A percentile compares a stretch with the other conserved stretches of the same genome.
Evolutionary conservation across 805 yeast species (phyloP).

Genomic region (Cyberlindnera subsufficiens): DNA sequence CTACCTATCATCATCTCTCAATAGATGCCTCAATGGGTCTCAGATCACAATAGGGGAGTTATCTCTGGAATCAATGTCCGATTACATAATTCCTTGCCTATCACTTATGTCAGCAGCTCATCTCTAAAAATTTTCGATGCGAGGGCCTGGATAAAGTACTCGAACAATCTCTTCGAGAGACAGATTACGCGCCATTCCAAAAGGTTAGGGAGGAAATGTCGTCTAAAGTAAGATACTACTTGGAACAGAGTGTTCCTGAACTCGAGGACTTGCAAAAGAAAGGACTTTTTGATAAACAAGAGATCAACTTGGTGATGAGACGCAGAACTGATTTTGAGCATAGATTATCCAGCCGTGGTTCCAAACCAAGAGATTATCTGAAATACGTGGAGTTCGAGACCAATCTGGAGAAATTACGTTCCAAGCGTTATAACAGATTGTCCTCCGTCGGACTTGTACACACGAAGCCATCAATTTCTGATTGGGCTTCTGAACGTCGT

Average conservation of each 20-base stretch:
- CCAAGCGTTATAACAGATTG: slow-evolving; percentile 62
- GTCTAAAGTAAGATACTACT: slow-evolving; percentile 45
- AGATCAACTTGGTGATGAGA: slow-evolving; percentile 80
- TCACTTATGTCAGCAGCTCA: neutral
- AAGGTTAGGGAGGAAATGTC: slow-evolving; percentile 3
- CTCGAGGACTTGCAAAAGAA: slow-evolving; percentile 79
- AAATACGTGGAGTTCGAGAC: slow-evolving; percentile 76
- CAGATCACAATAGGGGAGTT: no score
- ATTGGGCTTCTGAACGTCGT: slow-evolving; percentile 82
- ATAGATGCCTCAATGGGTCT: no score
- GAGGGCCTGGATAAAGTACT: neutral
- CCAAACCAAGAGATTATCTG: slow-evolving; percentile 69
- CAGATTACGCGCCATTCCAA: no score
- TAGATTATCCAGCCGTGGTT: slow-evolving; percentile 76
- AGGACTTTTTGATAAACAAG: slow-evolving; percentile 77
- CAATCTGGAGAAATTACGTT: slow-evolving; percentile 71
- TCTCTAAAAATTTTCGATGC: neutral
- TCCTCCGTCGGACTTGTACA: slow-evolving; percentile 50
- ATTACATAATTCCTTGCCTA: neutral
- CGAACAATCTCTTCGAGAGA: neutral
- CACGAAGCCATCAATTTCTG: slow-evolving; percentile 61
- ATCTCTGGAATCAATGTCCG: neutral
- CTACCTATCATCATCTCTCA: no score
- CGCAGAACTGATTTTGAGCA: slow-evolving; percentile 95
- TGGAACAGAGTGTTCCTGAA: slow-evolving; percentile 81